These are phyloP conservation scores for Boletellus sp. DNA, from an alignment of 768 basidiomycete species.

Conservation along the genomic window DNA sequence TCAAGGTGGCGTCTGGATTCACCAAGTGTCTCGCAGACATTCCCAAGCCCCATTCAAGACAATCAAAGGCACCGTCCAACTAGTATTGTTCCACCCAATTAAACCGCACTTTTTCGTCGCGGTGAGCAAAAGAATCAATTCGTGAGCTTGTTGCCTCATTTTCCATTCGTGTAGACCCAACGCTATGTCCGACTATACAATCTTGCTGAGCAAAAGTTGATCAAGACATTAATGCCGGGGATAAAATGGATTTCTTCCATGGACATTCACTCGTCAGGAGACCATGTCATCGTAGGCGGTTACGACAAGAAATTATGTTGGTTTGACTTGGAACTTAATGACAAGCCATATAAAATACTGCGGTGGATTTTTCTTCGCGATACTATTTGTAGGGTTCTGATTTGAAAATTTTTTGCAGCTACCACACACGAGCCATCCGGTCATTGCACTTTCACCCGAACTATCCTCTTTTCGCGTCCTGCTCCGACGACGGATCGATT, in stretches of 20 bases:
- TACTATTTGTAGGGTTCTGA: constrained; percentile 8
- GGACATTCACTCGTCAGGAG: constrained; percentile 94
- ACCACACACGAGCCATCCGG: constrained; percentile 91
- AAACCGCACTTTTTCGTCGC: constrained; percentile 98
- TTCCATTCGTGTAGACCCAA: constrained; percentile 63
- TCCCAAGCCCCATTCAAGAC: constrained; percentile 98
- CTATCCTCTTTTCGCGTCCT: constrained; percentile 94
- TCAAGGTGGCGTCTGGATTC: constrained; percentile 90
- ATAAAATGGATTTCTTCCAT: constrained; percentile 97
- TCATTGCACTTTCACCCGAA: constrained; percentile 90
- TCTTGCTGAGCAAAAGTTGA: constrained; percentile 84
- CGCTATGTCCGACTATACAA: constrained; percentile 96
- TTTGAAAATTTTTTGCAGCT: constrained; percentile 44
- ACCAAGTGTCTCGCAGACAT: constrained; percentile 88
- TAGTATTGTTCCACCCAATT: constrained; percentile 89
- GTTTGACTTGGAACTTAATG: constrained; percentile 97
- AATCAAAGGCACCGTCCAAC: constrained; percentile 85
- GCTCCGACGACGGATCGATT: constrained; percentile 95
- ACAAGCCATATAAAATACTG: constrained; percentile 95
- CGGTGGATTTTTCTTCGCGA: constrained; percentile 45
- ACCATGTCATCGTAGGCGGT: constrained; percentile 95
- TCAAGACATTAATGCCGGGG: constrained; percentile 93
- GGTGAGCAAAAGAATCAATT: constrained; percentile 46
- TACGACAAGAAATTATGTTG: constrained; percentile 98
- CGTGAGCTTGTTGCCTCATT: constrained; percentile 11